Evolutionary conservation across 176 grass and related monocot species (phyloP), one percentile per base, ranked within the genome.

Genomic region (Avena eriantha): DNA sequence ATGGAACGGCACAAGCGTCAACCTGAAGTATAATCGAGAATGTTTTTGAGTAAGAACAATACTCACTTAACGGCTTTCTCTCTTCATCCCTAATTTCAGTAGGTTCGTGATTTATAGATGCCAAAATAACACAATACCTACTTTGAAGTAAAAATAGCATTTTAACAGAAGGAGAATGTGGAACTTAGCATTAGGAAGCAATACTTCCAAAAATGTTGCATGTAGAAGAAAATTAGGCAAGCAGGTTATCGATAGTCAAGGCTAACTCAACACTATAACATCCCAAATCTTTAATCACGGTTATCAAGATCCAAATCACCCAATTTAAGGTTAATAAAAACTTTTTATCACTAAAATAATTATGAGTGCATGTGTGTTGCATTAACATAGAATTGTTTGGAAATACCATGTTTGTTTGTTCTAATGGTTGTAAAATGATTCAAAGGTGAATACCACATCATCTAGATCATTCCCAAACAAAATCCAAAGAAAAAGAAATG

Each of bases 1-100:
- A 98, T 17, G 93, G 89, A 83, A 95, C 93, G 19, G 87, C 90
- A 89, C 96, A 98, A 22, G 96, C 96, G 58, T 98, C 96, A 73
- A 98, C 78, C 96, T 98, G 77, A 8, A 76, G 29, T 26, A 73
- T 63, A 70, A 79, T 29, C 17, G 61, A 59, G 78, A 80, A 90
- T 80, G 46, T 16, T 77, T 41, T 29, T 29, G 29, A 72, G 46
- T 56, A 45, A 69, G 57, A 82, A 22, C 51, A 43, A 16, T 16
- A 41, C 45, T 54, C 4, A 29, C 41, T 47, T 63, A 82, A 56
- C 4, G n/a, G 24, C 46, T 59, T 21, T 8, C 21, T 77, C 31
- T 87, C 23, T 61, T 60, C 77, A 21, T 85, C 61, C 26, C 4
- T 3, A 64, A 72, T 46, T 35, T 41, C 29, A 86, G 49, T 83